A percentile compares a stretch with the other conserved stretches of the same genome.
These are phyloP conservation scores for Rhizophagus clarus DNA, from an alignment of 192 early-diverging fungal species.

Conservation along the genomic window DNA sequence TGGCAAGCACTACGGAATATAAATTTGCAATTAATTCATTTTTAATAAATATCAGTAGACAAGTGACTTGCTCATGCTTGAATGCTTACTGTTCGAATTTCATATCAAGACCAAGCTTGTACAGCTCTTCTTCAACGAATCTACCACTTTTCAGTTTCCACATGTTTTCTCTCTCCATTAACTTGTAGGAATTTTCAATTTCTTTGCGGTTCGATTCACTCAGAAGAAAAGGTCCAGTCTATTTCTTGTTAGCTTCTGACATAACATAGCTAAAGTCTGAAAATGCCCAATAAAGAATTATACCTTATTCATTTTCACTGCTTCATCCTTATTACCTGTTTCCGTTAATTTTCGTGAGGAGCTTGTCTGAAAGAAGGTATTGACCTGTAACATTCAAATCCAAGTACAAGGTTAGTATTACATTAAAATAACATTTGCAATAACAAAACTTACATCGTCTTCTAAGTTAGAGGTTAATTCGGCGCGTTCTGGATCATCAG, in stretches of 20 bases:
- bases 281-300: no score
- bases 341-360: no score
- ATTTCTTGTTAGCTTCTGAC: background rate
- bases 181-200: background rate
- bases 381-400: no score
- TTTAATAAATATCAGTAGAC: background rate
- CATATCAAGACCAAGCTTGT: background rate
- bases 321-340: no score
- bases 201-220: background rate
- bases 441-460: no score
- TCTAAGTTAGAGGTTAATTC: no score
- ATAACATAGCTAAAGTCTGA: no score
- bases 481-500: no score
- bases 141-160: conserved; percentile 4
- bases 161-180: background rate
- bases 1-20: background rate
- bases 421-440: no score
- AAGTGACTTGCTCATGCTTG: background rate
- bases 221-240: background rate
- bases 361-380: no score
- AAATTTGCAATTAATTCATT: background rate
- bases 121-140: background rate
- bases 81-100: background rate
- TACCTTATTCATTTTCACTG: no score
- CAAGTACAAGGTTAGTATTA: no score